Conservation (phyloP, 2,329 filamentous ascomycete species). For the Ambrosiella beaveri region DNA sequence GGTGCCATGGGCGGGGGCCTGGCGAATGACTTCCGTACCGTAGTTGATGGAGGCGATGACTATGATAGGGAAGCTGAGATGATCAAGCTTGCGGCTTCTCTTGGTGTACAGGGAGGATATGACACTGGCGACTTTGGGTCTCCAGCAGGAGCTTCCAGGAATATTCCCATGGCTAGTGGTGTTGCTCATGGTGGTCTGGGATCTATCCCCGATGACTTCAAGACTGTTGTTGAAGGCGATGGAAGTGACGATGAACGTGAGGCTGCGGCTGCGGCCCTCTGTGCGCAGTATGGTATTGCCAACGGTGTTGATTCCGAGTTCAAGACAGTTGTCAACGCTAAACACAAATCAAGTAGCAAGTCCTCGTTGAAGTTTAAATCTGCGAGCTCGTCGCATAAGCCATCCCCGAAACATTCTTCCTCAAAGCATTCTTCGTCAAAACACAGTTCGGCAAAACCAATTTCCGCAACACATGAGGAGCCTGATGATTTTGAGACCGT, state of each 20-base stretch:
- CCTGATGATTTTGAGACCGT: constrained; percentile 9
- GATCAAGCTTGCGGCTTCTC: not conserved
- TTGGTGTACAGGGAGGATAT: not conserved
- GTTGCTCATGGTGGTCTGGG: not conserved
- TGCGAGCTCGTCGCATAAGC: not conserved
- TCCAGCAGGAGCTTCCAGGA: not conserved
- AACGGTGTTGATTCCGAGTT: not conserved
- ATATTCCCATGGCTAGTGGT: not conserved
- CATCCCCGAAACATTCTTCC: not conserved
- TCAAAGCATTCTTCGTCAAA: not conserved
- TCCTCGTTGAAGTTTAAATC: not conserved
- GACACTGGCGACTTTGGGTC: not conserved
- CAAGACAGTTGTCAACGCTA: not conserved
- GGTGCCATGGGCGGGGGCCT: not conserved
- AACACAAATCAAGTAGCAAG: constrained; percentile 2
- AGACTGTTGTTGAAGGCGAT: not conserved
- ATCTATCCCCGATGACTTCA: not conserved
- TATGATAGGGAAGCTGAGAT: not conserved
- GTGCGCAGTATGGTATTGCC: not conserved
- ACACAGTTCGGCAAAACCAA: not conserved
- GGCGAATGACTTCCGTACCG: not conserved
- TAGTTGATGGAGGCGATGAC: not conserved
- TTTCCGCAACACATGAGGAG: not conserved
- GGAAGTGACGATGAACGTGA: not conserved
- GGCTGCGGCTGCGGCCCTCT: not conserved